Conservation (phyloP, 768 basidiomycete genomes). For the Dioszegia crocea region DNA sequence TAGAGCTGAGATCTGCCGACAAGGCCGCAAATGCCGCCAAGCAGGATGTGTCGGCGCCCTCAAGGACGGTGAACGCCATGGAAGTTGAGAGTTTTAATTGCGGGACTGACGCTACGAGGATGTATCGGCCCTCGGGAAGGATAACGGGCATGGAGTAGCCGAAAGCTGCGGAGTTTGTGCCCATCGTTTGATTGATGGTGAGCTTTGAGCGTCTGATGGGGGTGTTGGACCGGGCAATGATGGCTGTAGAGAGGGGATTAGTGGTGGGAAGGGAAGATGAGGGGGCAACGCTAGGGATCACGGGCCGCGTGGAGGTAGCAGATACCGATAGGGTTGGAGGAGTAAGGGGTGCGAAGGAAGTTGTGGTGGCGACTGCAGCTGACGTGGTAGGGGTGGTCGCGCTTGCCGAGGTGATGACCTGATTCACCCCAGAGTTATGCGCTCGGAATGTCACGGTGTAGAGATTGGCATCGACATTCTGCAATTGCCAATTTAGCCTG, state of each 20-base stretch:
- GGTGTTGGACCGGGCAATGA: background rate
- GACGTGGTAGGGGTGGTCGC: conserved; percentile 9
- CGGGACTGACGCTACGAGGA: conserved; percentile 17
- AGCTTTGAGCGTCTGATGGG: conserved; percentile 11
- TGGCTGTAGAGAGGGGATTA: conserved; percentile 7
- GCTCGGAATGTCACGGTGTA: conserved; percentile 11
- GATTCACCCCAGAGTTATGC: conserved; percentile 9
- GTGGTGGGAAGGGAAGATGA: background rate
- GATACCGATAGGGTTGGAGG: too few relatives aligned
- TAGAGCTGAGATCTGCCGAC: background rate
- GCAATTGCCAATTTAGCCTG: conserved; percentile 10
- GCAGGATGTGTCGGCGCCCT: conserved; percentile 20
- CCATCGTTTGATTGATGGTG: conserved; percentile 19
- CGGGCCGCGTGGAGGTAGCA: too few relatives aligned
- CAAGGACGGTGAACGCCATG: conserved; percentile 18
- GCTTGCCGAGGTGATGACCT: conserved; percentile 10
- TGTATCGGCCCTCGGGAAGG: conserved; percentile 23
- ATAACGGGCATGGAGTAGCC: conserved; percentile 13
- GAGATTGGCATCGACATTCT: conserved; percentile 2
- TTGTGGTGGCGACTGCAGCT: conserved; percentile 5
- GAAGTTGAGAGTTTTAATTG: background rate
- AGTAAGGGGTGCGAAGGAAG: conserved; percentile 5
- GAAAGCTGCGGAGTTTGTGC: conserved; percentile 20
- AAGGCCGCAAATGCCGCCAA: conserved; percentile 14
- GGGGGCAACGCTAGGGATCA: too few relatives aligned